Percentiles rank a stretch among this genome's conserved stretches.
phyloP scores from a whole-genome alignment of 2,329 filamentous ascomycete species.

The Allantophomopsis lycopodina region DNA sequence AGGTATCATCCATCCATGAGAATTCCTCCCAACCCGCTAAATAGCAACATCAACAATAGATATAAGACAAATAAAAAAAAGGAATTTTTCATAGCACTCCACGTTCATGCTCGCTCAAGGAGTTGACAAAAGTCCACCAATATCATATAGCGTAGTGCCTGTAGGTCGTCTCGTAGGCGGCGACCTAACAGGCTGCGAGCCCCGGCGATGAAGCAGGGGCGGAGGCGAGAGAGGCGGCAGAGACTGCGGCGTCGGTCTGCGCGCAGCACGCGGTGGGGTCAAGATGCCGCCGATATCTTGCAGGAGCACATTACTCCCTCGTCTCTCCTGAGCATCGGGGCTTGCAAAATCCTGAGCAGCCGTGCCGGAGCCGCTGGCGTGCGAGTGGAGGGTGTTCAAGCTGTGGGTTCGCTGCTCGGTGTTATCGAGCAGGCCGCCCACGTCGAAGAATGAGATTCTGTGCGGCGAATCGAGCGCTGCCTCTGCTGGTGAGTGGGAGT shows the following conservation, averaged over 20 bases:
- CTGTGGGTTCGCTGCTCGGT: constrained; percentile 17
- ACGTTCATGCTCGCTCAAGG: too few species aligned
- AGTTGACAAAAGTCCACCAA: constrained; percentile 22
- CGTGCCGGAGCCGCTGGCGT: constrained; percentile 9
- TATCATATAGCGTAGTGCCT: constrained; percentile 24
- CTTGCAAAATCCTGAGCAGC: constrained; percentile 10
- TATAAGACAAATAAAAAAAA: too few species aligned
- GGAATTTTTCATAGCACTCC: too few species aligned
- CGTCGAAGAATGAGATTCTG: constrained; percentile 71
- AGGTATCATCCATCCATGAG: too few species aligned
- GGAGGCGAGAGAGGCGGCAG: constrained; percentile 5
- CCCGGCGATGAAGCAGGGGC: too few species aligned
- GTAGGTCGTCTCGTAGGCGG: constrained; percentile 11
- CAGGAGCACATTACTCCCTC: constrained; percentile 42
- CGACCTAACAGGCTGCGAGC: constrained; percentile 5
- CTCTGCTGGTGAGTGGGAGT: constrained; percentile 10
- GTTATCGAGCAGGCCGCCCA: constrained; percentile 59
- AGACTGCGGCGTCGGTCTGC: constrained; percentile 10
- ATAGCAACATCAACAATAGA: too few species aligned
- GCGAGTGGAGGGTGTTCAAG: constrained; percentile 9
- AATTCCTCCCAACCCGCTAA: too few species aligned
- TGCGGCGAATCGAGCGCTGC: constrained; percentile 30
- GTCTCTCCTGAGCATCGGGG: constrained; percentile 28
- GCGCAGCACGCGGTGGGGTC: constrained; percentile 18
- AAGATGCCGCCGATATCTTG: constrained; percentile 44